Percentiles rank a stretch among this genome's conserved stretches.
Conservation (phyloP, 805 yeast species). For the Torulaspora quercuum region DNA sequence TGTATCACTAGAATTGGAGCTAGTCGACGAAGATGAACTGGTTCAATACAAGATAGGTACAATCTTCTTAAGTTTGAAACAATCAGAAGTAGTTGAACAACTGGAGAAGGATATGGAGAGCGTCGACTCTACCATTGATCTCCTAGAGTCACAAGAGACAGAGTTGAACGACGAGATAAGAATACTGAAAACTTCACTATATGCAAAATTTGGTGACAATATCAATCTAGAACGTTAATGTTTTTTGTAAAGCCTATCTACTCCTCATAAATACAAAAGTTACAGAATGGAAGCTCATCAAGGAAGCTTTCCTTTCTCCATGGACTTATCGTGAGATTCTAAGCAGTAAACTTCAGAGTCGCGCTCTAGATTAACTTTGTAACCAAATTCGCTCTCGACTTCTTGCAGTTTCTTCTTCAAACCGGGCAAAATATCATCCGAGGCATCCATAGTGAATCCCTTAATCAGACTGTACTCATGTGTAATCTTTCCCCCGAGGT, state of each 20-base stretch:
- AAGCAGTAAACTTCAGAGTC: slow-evolving; percentile 32
- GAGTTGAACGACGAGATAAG: slow-evolving; percentile 52
- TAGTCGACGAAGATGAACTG: slow-evolving; percentile 71
- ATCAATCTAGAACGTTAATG: slow-evolving; percentile 71
- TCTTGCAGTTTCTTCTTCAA: slow-evolving; percentile 19
- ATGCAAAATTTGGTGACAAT: slow-evolving; percentile 83
- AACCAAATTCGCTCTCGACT: slow-evolving; percentile 21
- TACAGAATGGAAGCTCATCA: slow-evolving; percentile 2
- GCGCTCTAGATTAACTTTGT: slow-evolving; percentile 25
- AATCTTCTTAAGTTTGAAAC: slow-evolving; percentile 63
- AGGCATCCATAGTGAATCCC: slow-evolving; percentile 46
- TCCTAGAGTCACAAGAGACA: slow-evolving; percentile 46
- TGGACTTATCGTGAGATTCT: slow-evolving; percentile 8
- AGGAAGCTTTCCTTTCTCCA: slow-evolving; percentile 7
- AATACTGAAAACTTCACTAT: slow-evolving; percentile 66
- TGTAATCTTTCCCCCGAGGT: slow-evolving; percentile 44
- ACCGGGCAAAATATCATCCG: slow-evolving; percentile 30
- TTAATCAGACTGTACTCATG: slow-evolving; percentile 48
- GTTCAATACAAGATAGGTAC: slow-evolving; percentile 81
- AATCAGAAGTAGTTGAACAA: slow-evolving; percentile 60
- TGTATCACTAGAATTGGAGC: slow-evolving; percentile 76
- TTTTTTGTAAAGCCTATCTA: slow-evolving; percentile 2
- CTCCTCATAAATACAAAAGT: slow-evolving; percentile 1
- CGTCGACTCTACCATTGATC: slow-evolving; percentile 49
- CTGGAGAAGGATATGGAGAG: slow-evolving; percentile 59